Percentiles rank a stretch among this genome's conserved stretches.
Conservation (phyloP, 2,329 filamentous ascomycete species). For the Cadophora luteo-olivacea region DNA sequence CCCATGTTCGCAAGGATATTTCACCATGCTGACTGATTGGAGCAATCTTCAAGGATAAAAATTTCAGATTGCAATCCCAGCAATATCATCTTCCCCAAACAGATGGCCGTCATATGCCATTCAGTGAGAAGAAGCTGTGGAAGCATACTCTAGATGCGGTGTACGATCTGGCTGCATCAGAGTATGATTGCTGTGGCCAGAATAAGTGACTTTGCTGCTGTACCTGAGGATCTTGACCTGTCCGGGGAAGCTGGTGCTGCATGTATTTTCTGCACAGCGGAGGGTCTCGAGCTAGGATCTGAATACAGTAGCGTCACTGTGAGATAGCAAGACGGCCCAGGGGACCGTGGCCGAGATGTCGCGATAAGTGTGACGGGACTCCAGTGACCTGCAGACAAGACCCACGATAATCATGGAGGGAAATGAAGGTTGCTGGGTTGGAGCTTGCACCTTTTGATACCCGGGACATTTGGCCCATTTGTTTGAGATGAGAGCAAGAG, state of each 20-base stretch:
- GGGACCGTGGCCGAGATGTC: conserved; percentile 5
- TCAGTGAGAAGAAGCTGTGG: neutral
- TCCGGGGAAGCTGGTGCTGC: neutral
- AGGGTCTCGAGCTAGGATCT: neutral
- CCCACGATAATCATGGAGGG: conserved; percentile 1
- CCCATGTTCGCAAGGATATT: conserved; percentile 4
- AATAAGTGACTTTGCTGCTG: neutral
- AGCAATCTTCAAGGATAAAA: conserved; percentile 8
- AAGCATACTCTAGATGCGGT: neutral
- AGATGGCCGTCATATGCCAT: neutral
- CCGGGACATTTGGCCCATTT: neutral
- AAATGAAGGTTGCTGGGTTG: conserved; percentile 12
- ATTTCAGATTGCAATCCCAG: conserved; percentile 5
- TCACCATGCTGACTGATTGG: neutral
- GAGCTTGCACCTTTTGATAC: conserved; percentile 11
- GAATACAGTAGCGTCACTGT: conserved; percentile 16
- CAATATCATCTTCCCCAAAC: conserved; percentile 3
- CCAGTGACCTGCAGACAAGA: conserved; percentile 1
- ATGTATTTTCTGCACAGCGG: neutral
- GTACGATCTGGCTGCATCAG: neutral
- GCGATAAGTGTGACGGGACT: conserved; percentile 8
- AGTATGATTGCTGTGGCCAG: neutral
- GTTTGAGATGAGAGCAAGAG: neutral
- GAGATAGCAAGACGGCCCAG: neutral
- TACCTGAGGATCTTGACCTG: neutral